These are phyloP conservation scores for Nidula microcarpa DNA, from an alignment of 768 basidiomycete species.

Conservation along the genomic window DNA sequence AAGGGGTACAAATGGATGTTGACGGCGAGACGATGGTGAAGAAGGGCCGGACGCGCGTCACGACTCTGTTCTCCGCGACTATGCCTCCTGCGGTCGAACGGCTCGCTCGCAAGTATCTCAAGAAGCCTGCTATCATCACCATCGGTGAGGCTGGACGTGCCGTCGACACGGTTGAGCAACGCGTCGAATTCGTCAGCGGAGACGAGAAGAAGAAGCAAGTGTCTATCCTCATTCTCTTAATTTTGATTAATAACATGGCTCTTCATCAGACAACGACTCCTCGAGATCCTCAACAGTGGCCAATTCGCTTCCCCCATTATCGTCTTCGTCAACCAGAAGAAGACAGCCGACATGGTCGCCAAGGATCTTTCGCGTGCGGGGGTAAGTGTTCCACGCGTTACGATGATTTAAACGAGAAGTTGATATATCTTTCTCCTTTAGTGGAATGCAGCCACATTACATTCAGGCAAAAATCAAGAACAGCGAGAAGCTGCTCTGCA, in stretches of 20 bases:
- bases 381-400: conserved; percentile 58
- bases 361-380: conserved; percentile 90
- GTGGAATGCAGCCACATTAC: conserved; percentile 90
- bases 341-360: conserved; percentile 97
- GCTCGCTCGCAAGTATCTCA: conserved; percentile 89
- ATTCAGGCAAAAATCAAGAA: conserved; percentile 97
- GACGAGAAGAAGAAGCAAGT: conserved; percentile 97
- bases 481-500: conserved; percentile 93
- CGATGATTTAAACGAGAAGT: too few species aligned
- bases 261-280: conserved; percentile 63
- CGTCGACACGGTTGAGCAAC: conserved; percentile 96
- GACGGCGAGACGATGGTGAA: conserved; percentile 65
- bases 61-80: conserved; percentile 95
- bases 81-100: conserved; percentile 99
- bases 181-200: conserved; percentile 87
- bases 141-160: conserved; percentile 98
- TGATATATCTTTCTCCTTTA: conserved; percentile 21
- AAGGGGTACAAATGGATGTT: conserved; percentile 73
- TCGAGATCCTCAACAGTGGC: conserved; percentile 91
- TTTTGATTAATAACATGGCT: conserved; percentile 8
- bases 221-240: neutral
- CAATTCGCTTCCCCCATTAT: conserved; percentile 89
- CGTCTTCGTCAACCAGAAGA: conserved; percentile 99
- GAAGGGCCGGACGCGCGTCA: conserved; percentile 85
- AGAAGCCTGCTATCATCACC: conserved; percentile 90